Evolutionary conservation across 805 yeast genomes (phyloP), one percentile per base, ranked within the genome.

Genomic region (Wickerhamomyces chambardii): DNA sequence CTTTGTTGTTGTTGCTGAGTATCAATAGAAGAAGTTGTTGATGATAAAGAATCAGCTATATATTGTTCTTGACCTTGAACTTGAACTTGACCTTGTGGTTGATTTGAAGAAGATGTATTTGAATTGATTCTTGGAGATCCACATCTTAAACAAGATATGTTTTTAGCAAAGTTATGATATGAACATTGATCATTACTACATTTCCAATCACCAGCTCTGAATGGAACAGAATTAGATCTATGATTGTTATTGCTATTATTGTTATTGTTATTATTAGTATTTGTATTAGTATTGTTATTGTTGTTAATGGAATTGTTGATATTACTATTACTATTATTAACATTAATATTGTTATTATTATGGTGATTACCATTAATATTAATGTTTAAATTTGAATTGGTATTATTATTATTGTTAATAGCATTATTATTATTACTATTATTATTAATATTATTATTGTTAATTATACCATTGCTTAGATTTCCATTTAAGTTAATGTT

Each of bases 191-290:
- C 89, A 43, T 73, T 76, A 19, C 73, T 66, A 63, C 96, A 89
- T 57, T 86, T 87, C 96, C 96, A 89, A 59, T 87, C 97, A 35
- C 96, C 96, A 3, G 96, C 96, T 48, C 97, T 72, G 59, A 89
- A 89, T 22, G 96, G 95, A n/a, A 89, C 94, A 47, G 75, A 64
- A 5, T 66, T 69, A 35, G 59, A 60, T 30, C 63, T 55, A 37
- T 52, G 50, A n/a, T 31, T 40, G 17, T 35, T 38, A 16, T 15
- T 43, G 15, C 36, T 42, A 21, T 27, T 30, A 22, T 26, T 26
- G 15, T 19, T 24, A 21, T 32, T 34, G 19, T 27, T 35, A 30
- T 37, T 36, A 17, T 35, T 36, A 31, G 40, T 42, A 22, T 36
- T 33, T 16, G 40, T 39, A 27, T 32, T 33, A 16, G 29, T 32